Evolutionary conservation across 1,139 yeast species (phyloP).

Genomic region (Chernovozyma aurita): DNA sequence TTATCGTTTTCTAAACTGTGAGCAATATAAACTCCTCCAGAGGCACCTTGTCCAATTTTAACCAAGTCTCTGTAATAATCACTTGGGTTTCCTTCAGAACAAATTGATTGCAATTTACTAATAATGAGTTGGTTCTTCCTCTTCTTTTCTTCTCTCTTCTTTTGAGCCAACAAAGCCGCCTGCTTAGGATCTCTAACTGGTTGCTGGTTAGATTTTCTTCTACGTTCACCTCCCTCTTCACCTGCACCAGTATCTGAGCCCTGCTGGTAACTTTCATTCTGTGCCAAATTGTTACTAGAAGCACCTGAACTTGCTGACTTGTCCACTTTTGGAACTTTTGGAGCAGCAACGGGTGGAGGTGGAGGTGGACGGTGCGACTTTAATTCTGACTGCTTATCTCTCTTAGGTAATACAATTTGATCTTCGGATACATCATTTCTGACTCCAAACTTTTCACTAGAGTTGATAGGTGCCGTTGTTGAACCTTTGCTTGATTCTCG

Average conservation of each 20-base stretch:
- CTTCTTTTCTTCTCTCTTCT: conserved; percentile 73
- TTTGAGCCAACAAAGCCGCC: conserved; percentile 55
- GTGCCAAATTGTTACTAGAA: not conserved
- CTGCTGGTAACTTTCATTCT: not conserved
- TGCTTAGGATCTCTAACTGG: conserved; percentile 53
- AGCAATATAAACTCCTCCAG: conserved; percentile 96
- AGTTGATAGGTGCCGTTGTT: conserved; percentile 39
- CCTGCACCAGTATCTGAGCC: not conserved
- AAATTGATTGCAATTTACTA: conserved; percentile 67
- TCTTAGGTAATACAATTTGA: conserved; percentile 12
- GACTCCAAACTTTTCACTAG: conserved; percentile 25
- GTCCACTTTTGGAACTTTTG: conserved; percentile 10
- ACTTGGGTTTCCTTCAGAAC: conserved; percentile 87
- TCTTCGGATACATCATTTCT: conserved; percentile 7
- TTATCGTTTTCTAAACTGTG: conserved; percentile 56
- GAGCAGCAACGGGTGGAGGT: conserved; percentile 10
- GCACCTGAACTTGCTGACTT: conserved; percentile 1
- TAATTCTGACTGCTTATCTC: conserved; percentile 23
- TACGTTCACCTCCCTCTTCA: conserved; percentile 8
- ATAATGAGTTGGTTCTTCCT: conserved; percentile 66
- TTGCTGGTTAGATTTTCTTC: conserved; percentile 13
- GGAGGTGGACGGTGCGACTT: conserved; percentile 22
- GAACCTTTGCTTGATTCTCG: conserved; percentile 17
- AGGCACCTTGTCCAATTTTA: conserved; percentile 97
- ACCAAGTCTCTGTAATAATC: conserved; percentile 59